Evolutionary conservation across 306 rosid species (phyloP).

Genomic region (Rosa multiflora): DNA sequence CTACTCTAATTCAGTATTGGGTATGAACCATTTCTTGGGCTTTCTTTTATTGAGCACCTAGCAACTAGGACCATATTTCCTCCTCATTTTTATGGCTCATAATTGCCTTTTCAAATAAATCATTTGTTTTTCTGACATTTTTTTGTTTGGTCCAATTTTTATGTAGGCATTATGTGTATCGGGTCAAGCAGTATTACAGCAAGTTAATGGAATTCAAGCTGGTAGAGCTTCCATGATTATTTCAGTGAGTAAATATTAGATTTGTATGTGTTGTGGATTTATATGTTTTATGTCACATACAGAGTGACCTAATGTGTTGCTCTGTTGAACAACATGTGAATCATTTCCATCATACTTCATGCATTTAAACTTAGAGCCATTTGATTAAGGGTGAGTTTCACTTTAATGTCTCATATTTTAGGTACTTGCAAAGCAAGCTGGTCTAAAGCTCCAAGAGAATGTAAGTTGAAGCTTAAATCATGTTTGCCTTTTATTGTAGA

Average conservation of each 20-base stretch:
- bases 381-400: slow-evolving; percentile 15
- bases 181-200: slow-evolving; percentile 33
- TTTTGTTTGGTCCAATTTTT: not conserved
- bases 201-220: slow-evolving; percentile 57
- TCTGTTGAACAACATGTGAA: not conserved
- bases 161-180: slow-evolving; percentile 78
- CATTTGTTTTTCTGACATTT: not conserved
- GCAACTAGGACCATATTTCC: not conserved
- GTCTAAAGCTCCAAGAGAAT: slow-evolving; percentile 69
- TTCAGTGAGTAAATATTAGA: slow-evolving; percentile 52
- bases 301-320: not conserved
- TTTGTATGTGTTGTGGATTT: not conserved
- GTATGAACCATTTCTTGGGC: not conserved
- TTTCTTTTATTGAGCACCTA: not conserved
- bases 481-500: slow-evolving; percentile 7
- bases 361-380: not conserved
- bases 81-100: not conserved
- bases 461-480: slow-evolving; percentile 46
- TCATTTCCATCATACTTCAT: not conserved
- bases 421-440: slow-evolving; percentile 90
- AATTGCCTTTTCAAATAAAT: not conserved
- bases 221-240: slow-evolving; percentile 79
- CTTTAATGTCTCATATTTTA: slow-evolving; percentile 33
- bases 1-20: not conserved
- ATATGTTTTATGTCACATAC: not conserved